These are phyloP conservation scores for Xylaria multiplex DNA, from an alignment of 2,329 filamentous ascomycete genomes.

Conservation along the genomic window DNA sequence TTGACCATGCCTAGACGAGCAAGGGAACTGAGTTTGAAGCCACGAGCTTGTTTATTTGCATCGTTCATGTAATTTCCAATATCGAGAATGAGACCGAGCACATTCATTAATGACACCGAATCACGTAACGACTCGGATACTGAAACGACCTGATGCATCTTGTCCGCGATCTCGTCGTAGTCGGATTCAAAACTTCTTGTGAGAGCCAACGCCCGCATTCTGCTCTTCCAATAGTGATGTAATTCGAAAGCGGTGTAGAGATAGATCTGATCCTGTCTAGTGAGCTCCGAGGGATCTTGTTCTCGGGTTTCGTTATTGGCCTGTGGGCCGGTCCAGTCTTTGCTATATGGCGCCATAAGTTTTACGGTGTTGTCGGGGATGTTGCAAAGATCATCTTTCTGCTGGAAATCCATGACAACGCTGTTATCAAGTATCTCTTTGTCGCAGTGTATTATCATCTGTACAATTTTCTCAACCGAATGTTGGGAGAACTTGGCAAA, in stretches of 20 bases:
- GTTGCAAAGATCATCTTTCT: conserved; percentile 90
- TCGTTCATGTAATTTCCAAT: conserved; percentile 99
- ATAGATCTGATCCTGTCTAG: conserved; percentile 94
- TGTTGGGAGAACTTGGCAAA: conserved; percentile 91
- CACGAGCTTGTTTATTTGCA: conserved; percentile 95
- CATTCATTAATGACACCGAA: conserved; percentile 93
- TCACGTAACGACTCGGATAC: conserved; percentile 91
- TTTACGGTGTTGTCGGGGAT: conserved; percentile 92
- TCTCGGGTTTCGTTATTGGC: conserved; percentile 82
- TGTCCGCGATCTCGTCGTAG: conserved; percentile 89
- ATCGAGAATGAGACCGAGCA: conserved; percentile 93
- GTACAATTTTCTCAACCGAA: conserved; percentile 84
- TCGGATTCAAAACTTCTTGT: conserved; percentile 86
- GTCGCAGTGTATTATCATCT: conserved; percentile 97
- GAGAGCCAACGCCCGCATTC: conserved; percentile 89
- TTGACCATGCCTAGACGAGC: conserved; percentile 96
- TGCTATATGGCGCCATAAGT: conserved; percentile 92
- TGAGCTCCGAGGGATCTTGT: conserved; percentile 86
- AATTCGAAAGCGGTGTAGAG: conserved; percentile 92
- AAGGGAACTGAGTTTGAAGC: conserved; percentile 97
- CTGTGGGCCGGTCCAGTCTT: conserved; percentile 93
- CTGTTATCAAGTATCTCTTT: conserved; percentile 85
- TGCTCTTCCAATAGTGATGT: conserved; percentile 98
- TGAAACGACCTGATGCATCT: conserved; percentile 84
- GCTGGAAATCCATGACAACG: conserved; percentile 96